These are phyloP conservation scores for Zygnema cylindricum DNA, from an alignment of 139 green algal genomes.

Conservation along the genomic window DNA sequence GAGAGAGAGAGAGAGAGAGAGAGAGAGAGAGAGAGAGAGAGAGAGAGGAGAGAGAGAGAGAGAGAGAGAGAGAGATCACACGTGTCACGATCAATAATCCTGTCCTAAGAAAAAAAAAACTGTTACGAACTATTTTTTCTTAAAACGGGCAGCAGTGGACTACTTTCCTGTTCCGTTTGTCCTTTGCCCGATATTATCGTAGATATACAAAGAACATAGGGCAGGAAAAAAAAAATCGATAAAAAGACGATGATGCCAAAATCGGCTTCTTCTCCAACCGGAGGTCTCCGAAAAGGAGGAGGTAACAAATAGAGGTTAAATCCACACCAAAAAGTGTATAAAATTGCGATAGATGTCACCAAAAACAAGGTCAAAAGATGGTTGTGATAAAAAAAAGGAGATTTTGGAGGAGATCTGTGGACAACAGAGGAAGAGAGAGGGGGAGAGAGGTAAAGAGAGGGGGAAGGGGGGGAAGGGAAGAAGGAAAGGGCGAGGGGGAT, in stretches of 20 bases:
- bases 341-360: background rate
- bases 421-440: too few relatives aligned
- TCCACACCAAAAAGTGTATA: slow-evolving; percentile 48
- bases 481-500: too few relatives aligned
- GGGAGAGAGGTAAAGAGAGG: too few relatives aligned
- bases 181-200: background rate
- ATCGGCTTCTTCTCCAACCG: slow-evolving; percentile 51
- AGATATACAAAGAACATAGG: slow-evolving; percentile 6
- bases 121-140: background rate
- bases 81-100: too few relatives aligned
- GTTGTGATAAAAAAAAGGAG: background rate
- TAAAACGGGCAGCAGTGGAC: background rate
- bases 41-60: too few relatives aligned
- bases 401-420: background rate
- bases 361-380: background rate
- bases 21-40: too few relatives aligned
- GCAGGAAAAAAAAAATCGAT: slow-evolving; percentile 47
- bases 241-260: slow-evolving; percentile 45
- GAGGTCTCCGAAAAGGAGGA: background rate
- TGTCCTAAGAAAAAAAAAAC: too few relatives aligned
- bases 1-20: too few relatives aligned
- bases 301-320: background rate
- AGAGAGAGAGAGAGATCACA: too few relatives aligned
- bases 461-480: too few relatives aligned
- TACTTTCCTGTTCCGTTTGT: background rate